Evolutionary conservation across 139 green algal genomes (phyloP), one percentile per base, ranked within the genome.

Genomic region (Tetradesmus obliquus): DNA sequence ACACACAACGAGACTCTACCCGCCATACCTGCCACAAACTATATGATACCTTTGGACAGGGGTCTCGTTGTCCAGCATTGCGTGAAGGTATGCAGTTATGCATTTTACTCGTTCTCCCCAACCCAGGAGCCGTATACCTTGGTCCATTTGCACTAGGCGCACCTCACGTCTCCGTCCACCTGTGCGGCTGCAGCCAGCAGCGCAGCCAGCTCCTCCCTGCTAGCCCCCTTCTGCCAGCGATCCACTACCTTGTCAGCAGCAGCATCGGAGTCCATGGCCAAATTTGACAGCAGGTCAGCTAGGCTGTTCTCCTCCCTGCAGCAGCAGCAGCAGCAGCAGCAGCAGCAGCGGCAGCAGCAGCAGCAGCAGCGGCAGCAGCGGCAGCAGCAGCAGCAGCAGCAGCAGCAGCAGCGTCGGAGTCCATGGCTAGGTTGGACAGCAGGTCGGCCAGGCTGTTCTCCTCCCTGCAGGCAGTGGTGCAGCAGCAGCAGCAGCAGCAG

Each of bases 271-370:
- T 93, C 91, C 86, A 93, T 91, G n/a, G 91, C 86, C 2, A 89
- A 69, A 45, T 93, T 93, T 20, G 87, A 86, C 66, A 93, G 69
- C 81, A 15, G 4, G 81, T 93, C 91, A 15, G 91, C 91, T 9
- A 84, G 51, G 22, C n/a, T 79, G 74, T 93, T 93, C 24, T 91
- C 58, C 24, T 90, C 60, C 72, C 90, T 90, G 79, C 20, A 79
- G 12, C 13, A 54, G n/a, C 83, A 55, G 19, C 55, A 58, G 81
- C 81, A 86, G 74, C 10, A 91, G 87, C 9, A 79, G 32, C 24
- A 74, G n/a, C 8, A 10, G 10, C 45, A 62, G 7, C 57, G 9
- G 57, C 57, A 66, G 57, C 57, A 55, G 45, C 79, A 5, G 53
- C 45, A 86, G 4, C 51, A 58, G 17, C 81, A 45, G 3, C 2